Evolutionary conservation across 2,329 filamentous ascomycete genomes (phyloP).

Genomic region (Trichoderma guizhouense): DNA sequence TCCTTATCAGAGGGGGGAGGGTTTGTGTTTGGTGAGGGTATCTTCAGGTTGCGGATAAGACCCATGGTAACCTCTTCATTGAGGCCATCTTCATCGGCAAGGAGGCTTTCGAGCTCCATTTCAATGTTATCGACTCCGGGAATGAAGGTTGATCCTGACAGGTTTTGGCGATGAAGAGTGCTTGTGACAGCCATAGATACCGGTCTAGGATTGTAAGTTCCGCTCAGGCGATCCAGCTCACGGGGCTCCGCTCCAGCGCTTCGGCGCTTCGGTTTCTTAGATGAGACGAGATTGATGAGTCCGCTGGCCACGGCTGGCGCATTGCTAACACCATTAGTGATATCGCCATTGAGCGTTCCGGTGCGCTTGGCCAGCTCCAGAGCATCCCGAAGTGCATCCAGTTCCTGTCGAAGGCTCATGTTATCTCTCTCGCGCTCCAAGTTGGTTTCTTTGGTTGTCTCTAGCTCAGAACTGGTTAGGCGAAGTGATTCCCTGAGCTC

Average conservation of each 20-base stretch:
- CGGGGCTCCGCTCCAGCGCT: conserved; percentile 85
- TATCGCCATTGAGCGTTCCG: conserved; percentile 67
- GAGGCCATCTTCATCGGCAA: conserved; percentile 91
- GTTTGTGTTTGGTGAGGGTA: conserved; percentile 80
- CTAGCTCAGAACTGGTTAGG: conserved; percentile 74
- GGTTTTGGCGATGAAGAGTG: conserved; percentile 64
- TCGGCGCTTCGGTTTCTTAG: conserved; percentile 93
- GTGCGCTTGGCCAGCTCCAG: conserved; percentile 81
- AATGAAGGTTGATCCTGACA: conserved; percentile 73
- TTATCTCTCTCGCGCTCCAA: conserved; percentile 82
- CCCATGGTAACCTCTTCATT: conserved; percentile 98
- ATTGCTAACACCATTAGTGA: conserved; percentile 36
- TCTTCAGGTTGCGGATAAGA: conserved; percentile 93
- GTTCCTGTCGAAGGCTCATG: conserved; percentile 76
- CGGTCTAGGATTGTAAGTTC: conserved; percentile 87
- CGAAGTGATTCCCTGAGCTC: conserved; percentile 79
- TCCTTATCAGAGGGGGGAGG: conserved; percentile 96
- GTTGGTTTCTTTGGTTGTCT: conserved; percentile 71
- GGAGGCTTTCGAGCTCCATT: conserved; percentile 86
- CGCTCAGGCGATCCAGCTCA: conserved; percentile 85
- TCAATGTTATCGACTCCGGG: conserved; percentile 87
- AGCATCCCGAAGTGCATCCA: conserved; percentile 87
- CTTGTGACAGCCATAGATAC: conserved; percentile 88
- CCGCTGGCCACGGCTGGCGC: conserved; percentile 61
- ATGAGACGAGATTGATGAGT: conserved; percentile 93